phyloP scores from a whole-genome alignment of 352 stramenopile species.

The Phytopythium ostracodes region DNA sequence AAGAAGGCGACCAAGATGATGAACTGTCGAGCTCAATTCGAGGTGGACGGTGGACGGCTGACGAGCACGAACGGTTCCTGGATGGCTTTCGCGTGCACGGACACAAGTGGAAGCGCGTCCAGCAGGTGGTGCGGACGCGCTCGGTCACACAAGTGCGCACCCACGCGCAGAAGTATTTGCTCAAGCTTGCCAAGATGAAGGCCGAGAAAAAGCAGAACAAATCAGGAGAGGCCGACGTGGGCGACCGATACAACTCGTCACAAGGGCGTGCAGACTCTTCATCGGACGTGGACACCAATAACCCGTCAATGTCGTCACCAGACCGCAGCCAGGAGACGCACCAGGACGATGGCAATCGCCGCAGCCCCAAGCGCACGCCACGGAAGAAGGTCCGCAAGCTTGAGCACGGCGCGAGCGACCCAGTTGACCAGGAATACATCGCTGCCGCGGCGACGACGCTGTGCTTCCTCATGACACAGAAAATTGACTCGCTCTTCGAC shows the following conservation, averaged over 20 bases:
- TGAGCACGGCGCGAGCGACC: slow-evolving; percentile 36
- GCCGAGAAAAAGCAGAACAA: slow-evolving; percentile 63
- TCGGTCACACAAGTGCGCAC: slow-evolving; percentile 87
- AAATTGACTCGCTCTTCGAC: slow-evolving; percentile 80
- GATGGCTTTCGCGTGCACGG: slow-evolving; percentile 83
- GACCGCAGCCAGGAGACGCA: slow-evolving; percentile 16
- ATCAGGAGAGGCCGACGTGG: slow-evolving; percentile 8
- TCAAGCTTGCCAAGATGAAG: slow-evolving; percentile 89
- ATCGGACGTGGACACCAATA: slow-evolving; percentile 14
- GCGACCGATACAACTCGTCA: slow-evolving; percentile 22
- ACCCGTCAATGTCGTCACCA: slow-evolving; percentile 35
- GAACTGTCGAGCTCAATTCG: slow-evolving; percentile 53
- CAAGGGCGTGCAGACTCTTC: slow-evolving; percentile 11
- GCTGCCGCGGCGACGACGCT: slow-evolving; percentile 70
- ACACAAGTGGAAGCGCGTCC: slow-evolving; percentile 89
- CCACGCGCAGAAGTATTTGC: slow-evolving; percentile 86
- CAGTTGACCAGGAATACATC: slow-evolving; percentile 78
- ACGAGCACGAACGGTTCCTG: slow-evolving; percentile 86
- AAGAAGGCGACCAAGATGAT: slow-evolving; percentile 55
- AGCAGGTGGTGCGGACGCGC: slow-evolving; percentile 84
- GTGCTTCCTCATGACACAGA: slow-evolving; percentile 83
- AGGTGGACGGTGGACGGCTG: slow-evolving; percentile 76
- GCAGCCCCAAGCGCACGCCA: slow-evolving; percentile 21
- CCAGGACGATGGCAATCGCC: slow-evolving; percentile 8
- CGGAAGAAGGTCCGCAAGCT: slow-evolving; percentile 60